These are phyloP conservation scores for Aspergillus quadricinctus DNA, from an alignment of 2,329 filamentous ascomycete species.

Conservation along the genomic window DNA sequence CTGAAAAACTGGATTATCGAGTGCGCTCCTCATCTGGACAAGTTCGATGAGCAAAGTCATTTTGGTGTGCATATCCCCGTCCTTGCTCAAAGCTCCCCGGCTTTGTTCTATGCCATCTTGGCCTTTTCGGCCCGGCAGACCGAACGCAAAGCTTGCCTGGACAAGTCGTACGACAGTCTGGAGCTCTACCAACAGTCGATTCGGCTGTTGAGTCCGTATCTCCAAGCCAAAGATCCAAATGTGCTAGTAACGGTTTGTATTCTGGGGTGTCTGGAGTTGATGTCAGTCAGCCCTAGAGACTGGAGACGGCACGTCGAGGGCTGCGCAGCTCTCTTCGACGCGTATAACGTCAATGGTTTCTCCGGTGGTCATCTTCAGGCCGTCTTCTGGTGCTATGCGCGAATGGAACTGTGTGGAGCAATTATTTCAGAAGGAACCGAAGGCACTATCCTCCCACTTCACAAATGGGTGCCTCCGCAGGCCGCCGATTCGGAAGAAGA, in stretches of 20 bases:
- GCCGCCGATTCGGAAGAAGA: constrained; percentile 27
- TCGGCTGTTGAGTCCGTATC: constrained; percentile 42
- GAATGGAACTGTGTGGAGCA: constrained; percentile 53
- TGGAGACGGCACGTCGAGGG: constrained; percentile 54
- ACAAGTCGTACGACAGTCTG: constrained; percentile 45
- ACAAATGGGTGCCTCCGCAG: constrained; percentile 44
- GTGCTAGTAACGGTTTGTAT: constrained; percentile 51
- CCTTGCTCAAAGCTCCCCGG: constrained; percentile 42
- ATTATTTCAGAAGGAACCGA: constrained; percentile 50
- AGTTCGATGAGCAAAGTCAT: constrained; percentile 49
- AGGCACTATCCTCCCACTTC: constrained; percentile 46
- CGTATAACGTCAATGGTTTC: constrained; percentile 47
- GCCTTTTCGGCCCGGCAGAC: constrained; percentile 51
- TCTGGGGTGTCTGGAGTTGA: constrained; percentile 50
- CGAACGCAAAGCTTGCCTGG: constrained; percentile 43
- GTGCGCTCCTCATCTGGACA: constrained; percentile 45
- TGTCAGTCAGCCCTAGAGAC: constrained; percentile 43
- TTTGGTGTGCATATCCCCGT: constrained; percentile 50
- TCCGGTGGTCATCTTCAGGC: constrained; percentile 49
- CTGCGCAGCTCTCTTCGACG: constrained; percentile 49
- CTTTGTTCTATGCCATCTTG: constrained; percentile 48
- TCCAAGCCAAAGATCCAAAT: constrained; percentile 45
- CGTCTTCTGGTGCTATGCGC: constrained; percentile 54
- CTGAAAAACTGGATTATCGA: constrained; percentile 38
- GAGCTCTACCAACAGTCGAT: constrained; percentile 51